Evolutionary conservation across 768 basidiomycete species (phyloP).

Genomic region (Cyclocybe aegerita): DNA sequence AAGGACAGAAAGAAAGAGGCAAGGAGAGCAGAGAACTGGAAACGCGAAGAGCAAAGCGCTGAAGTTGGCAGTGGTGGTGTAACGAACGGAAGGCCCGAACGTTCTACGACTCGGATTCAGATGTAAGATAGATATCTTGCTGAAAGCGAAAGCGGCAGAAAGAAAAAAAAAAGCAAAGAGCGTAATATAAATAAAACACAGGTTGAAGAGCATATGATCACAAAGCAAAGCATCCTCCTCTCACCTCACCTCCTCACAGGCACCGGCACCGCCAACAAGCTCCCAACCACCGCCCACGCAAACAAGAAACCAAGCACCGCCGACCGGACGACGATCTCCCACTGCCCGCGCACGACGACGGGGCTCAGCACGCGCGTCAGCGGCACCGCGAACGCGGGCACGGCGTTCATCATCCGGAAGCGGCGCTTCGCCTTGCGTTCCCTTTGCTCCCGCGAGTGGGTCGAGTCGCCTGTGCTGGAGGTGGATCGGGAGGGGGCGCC

Average conservation of each 20-base stretch:
- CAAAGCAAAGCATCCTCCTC: no score
- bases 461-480: background rate
- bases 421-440: slow-evolving; percentile 33
- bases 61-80: no score
- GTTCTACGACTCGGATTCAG: no score
- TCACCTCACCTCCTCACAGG: background rate
- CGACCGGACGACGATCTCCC: slow-evolving; percentile 78
- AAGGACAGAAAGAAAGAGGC: background rate
- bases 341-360: slow-evolving; percentile 74
- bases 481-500: slow-evolving; percentile 5
- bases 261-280: slow-evolving; percentile 39
- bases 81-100: no score
- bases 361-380: slow-evolving; percentile 70
- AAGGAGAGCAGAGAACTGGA: background rate
- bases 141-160: background rate
- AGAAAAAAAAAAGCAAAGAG: background rate
- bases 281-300: slow-evolving; percentile 39
- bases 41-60: background rate
- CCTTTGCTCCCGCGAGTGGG: slow-evolving; percentile 12
- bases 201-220: no score
- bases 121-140: no score
- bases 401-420: slow-evolving; percentile 47
- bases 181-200: background rate
- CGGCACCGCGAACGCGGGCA: slow-evolving; percentile 72
- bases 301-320: slow-evolving; percentile 45